Base-by-base conservation (phyloP, 768 basidiomycete genomes). In the Leucosporidium scottii region DNA sequence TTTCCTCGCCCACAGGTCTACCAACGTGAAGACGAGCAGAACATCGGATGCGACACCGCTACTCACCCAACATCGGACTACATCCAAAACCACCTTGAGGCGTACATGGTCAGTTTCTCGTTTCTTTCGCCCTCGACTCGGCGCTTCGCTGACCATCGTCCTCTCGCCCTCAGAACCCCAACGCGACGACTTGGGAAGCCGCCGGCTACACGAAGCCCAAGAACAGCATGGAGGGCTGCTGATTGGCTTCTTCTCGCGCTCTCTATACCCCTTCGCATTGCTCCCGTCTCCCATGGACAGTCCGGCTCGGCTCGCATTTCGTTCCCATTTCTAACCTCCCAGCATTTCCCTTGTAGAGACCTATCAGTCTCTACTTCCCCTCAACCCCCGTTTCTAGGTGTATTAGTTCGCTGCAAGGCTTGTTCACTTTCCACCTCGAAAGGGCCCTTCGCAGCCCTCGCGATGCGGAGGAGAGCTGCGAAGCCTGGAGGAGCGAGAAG, bases 121-220 rank as follows among this genome's bases (percentile, higher is more conserved):
- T 4, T 56, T 36, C 25, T n/a, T n/a, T 54, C 39, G 4, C 25
- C 12, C 3, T 23, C 21, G 21, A 3, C 27, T 31, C 34, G 39
- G 3, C 21, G 15, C 61, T n/a, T 54, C 44, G 53, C 69, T 30
- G n/a, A n/a, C n/a, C 21, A 60, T 34, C 21, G 18, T 17, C 25
- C 17, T 20, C 25, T 10, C 27, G 1, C 31, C 21, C 21, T 6
- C 55, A 80, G 39, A 44, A 44, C 39, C 39, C 39, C 25, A 93
- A 94, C 75, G 78, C 90, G 54, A 93, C 93, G 34, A 89, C 87
- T 57, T 94, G 93, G 92, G 82, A 80, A 3, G 82, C 84, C 71
- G 91, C 86, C 1, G 89, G 88, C 51, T 84, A 88, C 75, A 79
- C 79, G 0, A 89, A 88, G 79, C 93, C 93, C 23, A 80, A 85